Base-by-base conservation (phyloP, 768 basidiomycete species). In the Leccinum pellstonianum region DNA sequence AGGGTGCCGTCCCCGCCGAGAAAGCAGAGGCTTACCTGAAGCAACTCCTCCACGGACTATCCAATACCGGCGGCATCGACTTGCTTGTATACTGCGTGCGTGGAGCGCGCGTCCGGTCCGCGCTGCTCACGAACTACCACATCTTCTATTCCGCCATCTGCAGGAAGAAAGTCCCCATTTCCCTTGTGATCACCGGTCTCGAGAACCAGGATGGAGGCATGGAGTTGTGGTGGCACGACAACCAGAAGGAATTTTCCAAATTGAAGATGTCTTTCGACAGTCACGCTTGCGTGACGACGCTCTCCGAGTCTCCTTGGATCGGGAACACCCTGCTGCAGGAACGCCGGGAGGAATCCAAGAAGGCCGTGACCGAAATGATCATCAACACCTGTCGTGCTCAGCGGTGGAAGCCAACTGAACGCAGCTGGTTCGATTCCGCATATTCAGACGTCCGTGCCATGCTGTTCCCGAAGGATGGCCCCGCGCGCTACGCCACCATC, bases 11-110 rank as follows among this genome's bases (percentile, higher is more conserved):
- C 29, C 63, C 71, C 4, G 66, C 75, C 1, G 68, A 73, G 29
- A 68, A 66, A 31, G 76, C 73, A n/a, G 64, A 72, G 37, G 56
- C 43, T 7, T 68, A 73, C 23, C 65, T 77, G 56, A 73, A 70
- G 50, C 61, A 62, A 3, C 75, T 82, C 31, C 66, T 82, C 43
- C 69, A 68, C 14, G 70, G 64, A 9, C 68, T 81, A 15, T 62
- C 59, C 29, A 72, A 66, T 38, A 73, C 75, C 33, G 68, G 66
- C 10, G 77, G 79, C 17, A 61, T 81, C 55, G 73, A 69, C 66
- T 70, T 81, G 37, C 75, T 81, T 38, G 61, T 80, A 7, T 80
- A 73, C 63, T 74, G 74, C 48, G 74, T 79, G 62, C 74, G 75
- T 6, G 77, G 73, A n/a, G 73, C 79, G 14, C 68, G 77, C 58